These are phyloP conservation scores for Raddia guianensis DNA, from an alignment of 176 grass and related monocot species.

Conservation along the genomic window DNA sequence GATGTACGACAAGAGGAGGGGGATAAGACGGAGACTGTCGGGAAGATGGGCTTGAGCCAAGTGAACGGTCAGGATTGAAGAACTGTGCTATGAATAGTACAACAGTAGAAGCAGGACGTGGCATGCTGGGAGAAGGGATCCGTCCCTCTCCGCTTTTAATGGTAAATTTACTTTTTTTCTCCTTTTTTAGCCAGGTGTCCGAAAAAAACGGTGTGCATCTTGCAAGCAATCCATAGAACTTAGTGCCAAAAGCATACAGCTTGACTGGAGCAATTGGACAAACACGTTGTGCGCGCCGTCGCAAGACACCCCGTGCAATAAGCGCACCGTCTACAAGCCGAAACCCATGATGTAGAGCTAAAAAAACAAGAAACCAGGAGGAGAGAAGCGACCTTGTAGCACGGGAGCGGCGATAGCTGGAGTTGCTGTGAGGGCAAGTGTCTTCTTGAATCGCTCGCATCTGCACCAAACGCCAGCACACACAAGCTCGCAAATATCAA, in stretches of 20 bases:
- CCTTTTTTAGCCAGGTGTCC: neutral
- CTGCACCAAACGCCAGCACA: slow-evolving; percentile 45
- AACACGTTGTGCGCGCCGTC: slow-evolving; percentile 29
- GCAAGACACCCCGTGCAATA: neutral
- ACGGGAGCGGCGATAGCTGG: slow-evolving; percentile 85
- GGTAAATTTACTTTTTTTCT: neutral
- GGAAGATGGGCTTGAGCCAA: no score
- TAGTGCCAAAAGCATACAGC: neutral
- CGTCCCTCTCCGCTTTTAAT: no score
- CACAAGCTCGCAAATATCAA: neutral
- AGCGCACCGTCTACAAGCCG: neutral
- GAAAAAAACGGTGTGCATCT: neutral
- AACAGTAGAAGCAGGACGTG: no score
- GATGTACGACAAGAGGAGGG: no score
- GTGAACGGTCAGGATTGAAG: no score
- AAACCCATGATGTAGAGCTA: neutral
- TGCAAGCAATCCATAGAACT: neutral
- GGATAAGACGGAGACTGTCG: no score
- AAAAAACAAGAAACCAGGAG: neutral
- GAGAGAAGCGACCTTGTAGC: slow-evolving; percentile 77
- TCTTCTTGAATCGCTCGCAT: slow-evolving; percentile 95
- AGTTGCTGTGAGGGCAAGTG: slow-evolving; percentile 90
- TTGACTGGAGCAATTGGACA: slow-evolving; percentile 13
- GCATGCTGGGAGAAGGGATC: no score
- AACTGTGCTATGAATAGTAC: no score